These are phyloP conservation scores for Globisporangium acanthophoron DNA, from an alignment of 352 stramenopile genomes.

Conservation along the genomic window DNA sequence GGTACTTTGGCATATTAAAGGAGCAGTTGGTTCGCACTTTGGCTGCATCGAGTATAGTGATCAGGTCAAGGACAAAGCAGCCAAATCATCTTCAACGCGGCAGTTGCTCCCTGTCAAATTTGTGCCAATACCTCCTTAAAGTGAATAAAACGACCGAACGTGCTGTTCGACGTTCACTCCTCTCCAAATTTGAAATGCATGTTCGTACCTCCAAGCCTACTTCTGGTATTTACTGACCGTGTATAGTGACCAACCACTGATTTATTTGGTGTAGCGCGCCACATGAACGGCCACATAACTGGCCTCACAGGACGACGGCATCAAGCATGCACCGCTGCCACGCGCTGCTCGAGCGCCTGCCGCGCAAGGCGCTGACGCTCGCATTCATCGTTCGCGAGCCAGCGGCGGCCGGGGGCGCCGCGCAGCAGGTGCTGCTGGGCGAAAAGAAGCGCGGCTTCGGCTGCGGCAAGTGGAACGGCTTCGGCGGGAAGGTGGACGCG, in stretches of 20 bases:
- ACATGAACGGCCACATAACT: not conserved
- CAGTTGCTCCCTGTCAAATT: too few relatives aligned
- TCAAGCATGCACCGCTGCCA: not conserved
- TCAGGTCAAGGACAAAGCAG: too few relatives aligned
- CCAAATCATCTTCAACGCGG: too few relatives aligned
- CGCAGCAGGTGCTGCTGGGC: slow-evolving; percentile 56
- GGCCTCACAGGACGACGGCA: not conserved
- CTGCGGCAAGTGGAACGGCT: slow-evolving; percentile 88
- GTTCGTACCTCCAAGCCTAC: not conserved
- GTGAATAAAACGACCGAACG: not conserved
- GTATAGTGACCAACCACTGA: not conserved
- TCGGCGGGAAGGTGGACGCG: slow-evolving; percentile 86
- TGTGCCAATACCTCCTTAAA: not conserved
- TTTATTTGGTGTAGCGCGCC: not conserved
- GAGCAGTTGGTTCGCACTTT: too few relatives aligned
- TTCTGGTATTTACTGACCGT: not conserved
- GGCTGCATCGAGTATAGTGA: too few relatives aligned
- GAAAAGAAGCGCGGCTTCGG: slow-evolving; percentile 91
- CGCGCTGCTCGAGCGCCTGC: slow-evolving; percentile 17
- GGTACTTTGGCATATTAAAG: too few relatives aligned
- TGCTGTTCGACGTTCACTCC: not conserved
- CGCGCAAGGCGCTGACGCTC: slow-evolving; percentile 50
- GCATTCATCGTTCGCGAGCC: slow-evolving; percentile 38
- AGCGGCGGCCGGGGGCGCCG: not conserved
- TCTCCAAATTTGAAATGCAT: not conserved